Evolutionary conservation across 139 green algal genomes (phyloP).

Genomic region (Volvox africanus): DNA sequence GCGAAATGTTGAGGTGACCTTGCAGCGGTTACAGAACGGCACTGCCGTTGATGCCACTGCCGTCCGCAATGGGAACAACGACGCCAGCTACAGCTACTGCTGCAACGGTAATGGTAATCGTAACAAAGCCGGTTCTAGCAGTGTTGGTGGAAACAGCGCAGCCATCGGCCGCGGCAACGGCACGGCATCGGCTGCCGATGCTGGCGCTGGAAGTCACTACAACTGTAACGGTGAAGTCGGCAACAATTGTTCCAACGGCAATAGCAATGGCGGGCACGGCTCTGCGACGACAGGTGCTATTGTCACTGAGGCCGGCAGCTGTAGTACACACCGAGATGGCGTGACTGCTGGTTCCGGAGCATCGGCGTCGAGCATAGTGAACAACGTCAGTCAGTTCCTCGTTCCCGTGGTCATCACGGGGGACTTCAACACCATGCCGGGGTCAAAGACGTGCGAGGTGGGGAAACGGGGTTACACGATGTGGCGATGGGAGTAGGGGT

Average conservation of each 20-base stretch:
- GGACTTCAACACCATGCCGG: slow-evolving; percentile 71
- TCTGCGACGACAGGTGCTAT: not conserved
- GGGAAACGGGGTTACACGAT: too few relatives aligned
- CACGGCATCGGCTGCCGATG: not conserved
- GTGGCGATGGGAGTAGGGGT: too few relatives aligned
- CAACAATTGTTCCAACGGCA: not conserved
- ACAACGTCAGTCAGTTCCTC: not conserved
- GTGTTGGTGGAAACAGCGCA: not conserved
- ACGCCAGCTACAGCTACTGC: not conserved
- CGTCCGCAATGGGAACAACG: not conserved
- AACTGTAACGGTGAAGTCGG: too few relatives aligned
- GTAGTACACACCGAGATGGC: not conserved
- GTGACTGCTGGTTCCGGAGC: too few relatives aligned
- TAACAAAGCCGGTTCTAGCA: not conserved
- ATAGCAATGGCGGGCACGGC: not conserved
- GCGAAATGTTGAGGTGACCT: slow-evolving; percentile 12
- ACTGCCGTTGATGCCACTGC: not conserved
- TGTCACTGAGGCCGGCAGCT: not conserved
- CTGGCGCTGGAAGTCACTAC: not conserved
- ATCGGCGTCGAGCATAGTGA: not conserved
- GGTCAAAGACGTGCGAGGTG: slow-evolving; percentile 38
- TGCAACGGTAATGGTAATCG: not conserved
- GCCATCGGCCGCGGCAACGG: not conserved
- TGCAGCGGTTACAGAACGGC: slow-evolving; percentile 12
- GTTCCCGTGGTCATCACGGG: slow-evolving; percentile 62